Base-by-base conservation (phyloP, 1,284 basidiomycete genomes). In the Ustilago esculenta region DNA sequence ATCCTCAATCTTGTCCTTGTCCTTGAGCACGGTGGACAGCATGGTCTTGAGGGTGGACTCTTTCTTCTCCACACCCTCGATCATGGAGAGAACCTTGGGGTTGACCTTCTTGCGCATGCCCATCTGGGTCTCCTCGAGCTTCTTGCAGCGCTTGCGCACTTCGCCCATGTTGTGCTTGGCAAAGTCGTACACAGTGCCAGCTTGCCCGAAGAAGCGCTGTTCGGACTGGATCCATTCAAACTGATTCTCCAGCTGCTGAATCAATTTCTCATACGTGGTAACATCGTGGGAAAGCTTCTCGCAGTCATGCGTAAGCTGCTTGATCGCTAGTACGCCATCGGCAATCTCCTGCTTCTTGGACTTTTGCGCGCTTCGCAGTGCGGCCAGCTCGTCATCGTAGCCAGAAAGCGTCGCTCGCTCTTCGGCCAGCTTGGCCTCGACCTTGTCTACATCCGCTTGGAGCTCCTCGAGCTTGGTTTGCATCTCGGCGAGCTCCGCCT, bases 1-100 rank as follows among this genome's bases (percentile, higher is more conserved):
- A 58, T 90, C 88, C 79, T 97, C 92, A 55, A 99, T 98, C 86
- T 97, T 98, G 74, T 88, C 85, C 83, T 96, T 97, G 84, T 99
- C 96, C 78, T 92, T 91, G 76, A 94, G 84, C 3, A 98, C 94
- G 2, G 90, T 94, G 1, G 86, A 82, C 82, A 98, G 86, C 88
- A 92, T 98, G 84, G 91, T 92, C 83, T 90, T 91, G 53, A 96
- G 85, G 20, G 88, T 87, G 0, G 87, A 83, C 82, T 99, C 95
- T 77, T 92, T 90, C 86, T 97, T 97, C 85, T 98, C 96, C 36
- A 95, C 92, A 55, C 93, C 97, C 76, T 98, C 95, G 61, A 98
- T 93, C 91, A 94, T 94, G 78, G 90, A 92, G 85, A 97, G 88
- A 48, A 94, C 94, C 83, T 96, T 96, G 6, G 90, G 90, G 78